Evolutionary conservation across 2,329 filamentous ascomycete genomes (phyloP), one percentile per base, ranked within the genome.

Genomic region (Podosphaera leucotricha): DNA sequence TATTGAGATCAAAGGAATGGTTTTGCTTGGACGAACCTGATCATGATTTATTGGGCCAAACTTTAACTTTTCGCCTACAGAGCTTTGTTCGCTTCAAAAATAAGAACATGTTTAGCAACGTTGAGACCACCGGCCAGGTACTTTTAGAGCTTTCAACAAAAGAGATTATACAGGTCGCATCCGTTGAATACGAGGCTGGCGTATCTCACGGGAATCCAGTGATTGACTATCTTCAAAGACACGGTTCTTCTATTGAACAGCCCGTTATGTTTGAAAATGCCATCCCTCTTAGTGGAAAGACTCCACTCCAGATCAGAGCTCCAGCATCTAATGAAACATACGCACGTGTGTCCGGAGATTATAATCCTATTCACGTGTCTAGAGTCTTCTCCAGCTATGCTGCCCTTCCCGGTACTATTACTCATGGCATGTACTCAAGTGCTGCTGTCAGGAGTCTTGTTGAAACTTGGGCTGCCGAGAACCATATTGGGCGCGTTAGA

Each of bases 391-490:
- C 90, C 26, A 84, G 76, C 64, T 98, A 95, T 56, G 92, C 90
- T 59, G 90, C 86, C 60, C 71, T 98, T 15, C 86, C 86, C 1
- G 92, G 90, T 42, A 98, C 90, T 38, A 98, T 98, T 57, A 98
- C 90, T 1, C 90, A 98, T 60, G 90, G 90, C 59, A 98, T 98
- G 90, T 98, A 95, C 70, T 92, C 87, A 1, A 95, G 87, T 62
- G 90, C 90, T 52, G 83, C 90, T 33, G 90, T 98, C 22, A 80
- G 92, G 56, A 92, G 85, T 59, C 68, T 98, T 44, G 86, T 98
- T 6, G 90, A 98, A 69, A 98, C 85, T 0, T 98, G 90, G 90
- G 90, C 92, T 43, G 90, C 87, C 0, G 92, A 98, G 67, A 98
- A 98, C 70, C 90, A 98, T 59, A 78, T 95, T 55, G 87, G 90